Evolutionary conservation across 768 basidiomycete species (phyloP), one percentile per base, ranked within the genome.

Genomic region (Pluteus cervinus): DNA sequence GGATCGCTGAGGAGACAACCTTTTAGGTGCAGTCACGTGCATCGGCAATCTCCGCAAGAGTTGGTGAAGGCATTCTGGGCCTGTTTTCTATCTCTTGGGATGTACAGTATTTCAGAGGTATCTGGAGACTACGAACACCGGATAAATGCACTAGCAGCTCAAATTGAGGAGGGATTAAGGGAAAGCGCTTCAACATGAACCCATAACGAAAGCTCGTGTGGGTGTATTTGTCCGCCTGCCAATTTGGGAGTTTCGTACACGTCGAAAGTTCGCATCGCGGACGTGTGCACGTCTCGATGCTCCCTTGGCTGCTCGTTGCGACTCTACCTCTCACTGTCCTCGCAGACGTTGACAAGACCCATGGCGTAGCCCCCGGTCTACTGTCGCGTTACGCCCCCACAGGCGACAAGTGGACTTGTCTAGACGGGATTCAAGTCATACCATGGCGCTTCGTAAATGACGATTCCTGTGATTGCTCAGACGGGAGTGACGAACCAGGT

Each of bases 401-500:
- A 36, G 66, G 71, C 16, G 73, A 69, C 40, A 65, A 58, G 17
- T 94, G 90, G 86, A 71, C 63, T 44, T 96, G 91, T 61, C 61
- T 94, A 42, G 83, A 92, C 49, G 84, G 81, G 15, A 81, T 78
- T 0, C 81, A 80, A 51, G 70, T 76, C 44, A 88, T 97, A 45
- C 63, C 81, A 2, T 90, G 81, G 80, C 60, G 65, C 23, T 79
- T 85, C 14, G 80, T 96, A 17, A 96, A 97, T 56, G 89, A 97
- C 53, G 91, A 97, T 59, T 90, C 81, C 51, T 97, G 92, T 53
- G 92, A 97, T 62, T 97, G 92, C 54, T 68, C 70, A 21, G 92
- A 96, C 52, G 91, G 91, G n/a, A 91, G 86, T 46, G 92, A 97
- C 47, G 92, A 97, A 56, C 92, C 92, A 57, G 92, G 92, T 82